These are phyloP conservation scores for Solanum aculeatissimum DNA, from an alignment of 305 asterid genomes.

Conservation along the genomic window DNA sequence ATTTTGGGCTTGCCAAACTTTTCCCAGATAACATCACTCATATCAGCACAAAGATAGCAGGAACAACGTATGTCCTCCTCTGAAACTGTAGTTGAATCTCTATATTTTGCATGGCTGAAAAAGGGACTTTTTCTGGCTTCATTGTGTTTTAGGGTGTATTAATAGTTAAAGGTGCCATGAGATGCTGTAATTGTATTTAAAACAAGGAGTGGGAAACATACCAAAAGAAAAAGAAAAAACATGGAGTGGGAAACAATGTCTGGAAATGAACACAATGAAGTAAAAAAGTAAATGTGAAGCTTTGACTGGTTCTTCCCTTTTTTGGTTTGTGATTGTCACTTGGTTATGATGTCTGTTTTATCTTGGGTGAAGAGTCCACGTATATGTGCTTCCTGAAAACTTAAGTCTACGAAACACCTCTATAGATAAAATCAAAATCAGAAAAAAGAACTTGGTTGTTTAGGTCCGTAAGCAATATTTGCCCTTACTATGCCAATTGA, in stretches of 20 bases:
- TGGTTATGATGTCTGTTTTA: neutral
- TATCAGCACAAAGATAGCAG: conserved; percentile 87
- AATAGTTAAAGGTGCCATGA: neutral
- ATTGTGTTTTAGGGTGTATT: neutral
- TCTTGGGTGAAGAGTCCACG: neutral
- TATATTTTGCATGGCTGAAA: neutral
- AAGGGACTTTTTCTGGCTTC: neutral
- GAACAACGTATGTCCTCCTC: conserved; percentile 62
- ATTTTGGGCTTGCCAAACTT: conserved; percentile 89
- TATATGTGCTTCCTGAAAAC: neutral
- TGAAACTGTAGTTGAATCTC: neutral
- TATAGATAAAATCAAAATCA: neutral
- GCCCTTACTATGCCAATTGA: neutral
- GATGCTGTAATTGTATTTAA: neutral
- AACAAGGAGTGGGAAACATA: neutral
- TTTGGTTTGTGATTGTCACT: neutral
- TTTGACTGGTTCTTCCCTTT: neutral
- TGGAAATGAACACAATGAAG: neutral
- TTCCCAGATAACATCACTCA: conserved; percentile 86
- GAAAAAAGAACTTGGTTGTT: neutral
- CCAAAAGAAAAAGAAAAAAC: neutral
- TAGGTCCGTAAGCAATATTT: neutral
- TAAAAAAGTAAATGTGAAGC: neutral
- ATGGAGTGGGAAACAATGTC: neutral
- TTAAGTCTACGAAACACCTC: neutral